Evolutionary conservation across 2,329 filamentous ascomycete genomes (phyloP).

Genomic region (Canariomyces notabilis): DNA sequence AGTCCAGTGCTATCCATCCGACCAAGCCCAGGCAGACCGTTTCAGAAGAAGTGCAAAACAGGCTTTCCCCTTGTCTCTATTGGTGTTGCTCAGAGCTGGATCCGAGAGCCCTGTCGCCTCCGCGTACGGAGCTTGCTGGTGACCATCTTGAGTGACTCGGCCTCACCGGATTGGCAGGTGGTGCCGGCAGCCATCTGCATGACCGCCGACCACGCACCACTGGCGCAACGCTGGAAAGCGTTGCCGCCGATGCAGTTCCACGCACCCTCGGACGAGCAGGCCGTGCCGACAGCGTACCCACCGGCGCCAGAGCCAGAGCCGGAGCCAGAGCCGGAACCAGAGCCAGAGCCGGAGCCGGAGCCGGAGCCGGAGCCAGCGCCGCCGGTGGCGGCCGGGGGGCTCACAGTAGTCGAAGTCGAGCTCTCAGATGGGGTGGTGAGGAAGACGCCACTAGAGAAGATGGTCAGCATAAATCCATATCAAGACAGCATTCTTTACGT

Average conservation of each 20-base stretch:
- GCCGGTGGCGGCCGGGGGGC: slow-evolving; percentile 3
- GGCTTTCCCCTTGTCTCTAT: background rate
- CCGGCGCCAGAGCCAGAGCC: slow-evolving; percentile 15
- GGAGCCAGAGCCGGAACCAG: slow-evolving; percentile 10
- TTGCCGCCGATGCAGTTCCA: slow-evolving; percentile 47
- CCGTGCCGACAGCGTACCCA: slow-evolving; percentile 35
- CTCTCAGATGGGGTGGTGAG: slow-evolving; percentile 17
- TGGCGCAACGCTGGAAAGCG: slow-evolving; percentile 50
- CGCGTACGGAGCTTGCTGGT: background rate
- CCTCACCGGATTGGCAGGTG: slow-evolving; percentile 37
- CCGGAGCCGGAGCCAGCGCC: slow-evolving; percentile 4
- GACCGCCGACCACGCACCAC: slow-evolving; percentile 40
- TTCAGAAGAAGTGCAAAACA: background rate
- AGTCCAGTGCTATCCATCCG: background rate
- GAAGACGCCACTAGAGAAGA: slow-evolving; percentile 22
- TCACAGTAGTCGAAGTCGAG: slow-evolving; percentile 8
- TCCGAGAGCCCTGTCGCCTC: slow-evolving; percentile 4
- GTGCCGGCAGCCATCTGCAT: slow-evolving; percentile 43
- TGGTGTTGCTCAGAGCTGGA: slow-evolving; percentile 2
- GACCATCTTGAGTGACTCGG: slow-evolving; percentile 7
- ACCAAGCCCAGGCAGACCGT: background rate
- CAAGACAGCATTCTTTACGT: background rate
- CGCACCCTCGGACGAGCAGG: slow-evolving; percentile 43
- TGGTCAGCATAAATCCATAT: slow-evolving; percentile 2
- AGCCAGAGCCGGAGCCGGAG: slow-evolving; percentile 8